These are phyloP conservation scores for Allium sativum DNA, from an alignment of 106 monocot genomes.

Conservation along the genomic window DNA sequence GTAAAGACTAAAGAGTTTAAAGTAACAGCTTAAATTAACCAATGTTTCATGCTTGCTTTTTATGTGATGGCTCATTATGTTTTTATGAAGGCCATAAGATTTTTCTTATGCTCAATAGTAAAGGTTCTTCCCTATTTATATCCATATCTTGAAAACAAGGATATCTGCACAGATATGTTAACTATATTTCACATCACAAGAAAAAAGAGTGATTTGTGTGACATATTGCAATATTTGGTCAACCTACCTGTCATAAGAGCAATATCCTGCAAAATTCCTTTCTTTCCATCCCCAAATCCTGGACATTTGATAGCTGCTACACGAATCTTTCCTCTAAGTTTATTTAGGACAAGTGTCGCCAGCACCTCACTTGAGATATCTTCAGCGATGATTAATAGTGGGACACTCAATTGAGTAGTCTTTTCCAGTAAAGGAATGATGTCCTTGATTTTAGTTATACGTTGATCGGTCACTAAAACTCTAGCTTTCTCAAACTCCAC, in stretches of 20 bases:
- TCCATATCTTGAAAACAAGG: too few relatives aligned
- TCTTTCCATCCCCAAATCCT: constrained; percentile 87
- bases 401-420: constrained; percentile 74
- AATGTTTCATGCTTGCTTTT: too few relatives aligned
- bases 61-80: too few relatives aligned
- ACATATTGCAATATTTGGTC: not conserved
- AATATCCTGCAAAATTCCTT: constrained; percentile 92
- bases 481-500: constrained; percentile 92
- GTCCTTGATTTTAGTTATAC: constrained; percentile 51
- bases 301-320: constrained; percentile 90
- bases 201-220: too few relatives aligned
- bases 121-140: too few relatives aligned
- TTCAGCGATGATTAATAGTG: constrained; percentile 83
- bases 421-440: constrained; percentile 83
- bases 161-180: too few relatives aligned
- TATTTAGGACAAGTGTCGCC: constrained; percentile 72
- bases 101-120: too few relatives aligned
- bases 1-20: too few relatives aligned
- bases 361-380: constrained; percentile 78
- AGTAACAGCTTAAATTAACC: too few relatives aligned
- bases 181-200: too few relatives aligned
- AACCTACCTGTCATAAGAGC: constrained; percentile 85
- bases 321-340: constrained; percentile 70
- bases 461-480: constrained; percentile 90
- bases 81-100: too few relatives aligned